phyloP scores from a whole-genome alignment of 2,329 filamentous ascomycete genomes.

The Plectosphaerella plurivora region DNA sequence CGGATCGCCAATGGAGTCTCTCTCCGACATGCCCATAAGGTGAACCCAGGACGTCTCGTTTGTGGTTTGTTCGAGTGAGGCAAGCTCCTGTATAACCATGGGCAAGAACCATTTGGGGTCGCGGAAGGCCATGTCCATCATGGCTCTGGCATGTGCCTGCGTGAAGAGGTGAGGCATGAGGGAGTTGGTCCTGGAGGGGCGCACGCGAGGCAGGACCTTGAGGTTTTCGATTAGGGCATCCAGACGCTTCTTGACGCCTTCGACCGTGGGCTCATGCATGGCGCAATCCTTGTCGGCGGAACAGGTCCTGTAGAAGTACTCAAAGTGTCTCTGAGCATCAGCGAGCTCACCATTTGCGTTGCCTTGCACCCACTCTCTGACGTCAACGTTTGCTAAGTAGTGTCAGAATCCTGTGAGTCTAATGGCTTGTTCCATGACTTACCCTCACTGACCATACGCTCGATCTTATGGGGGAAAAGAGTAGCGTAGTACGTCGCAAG shows the following conservation, averaged over 20 bases:
- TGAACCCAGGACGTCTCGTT: background rate
- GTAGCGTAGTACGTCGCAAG: constrained; percentile 13
- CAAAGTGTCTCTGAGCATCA: constrained; percentile 48
- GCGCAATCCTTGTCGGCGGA: constrained; percentile 19
- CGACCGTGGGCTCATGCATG: background rate
- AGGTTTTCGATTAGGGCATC: background rate
- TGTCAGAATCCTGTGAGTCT: too few species aligned
- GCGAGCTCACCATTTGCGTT: constrained; percentile 38
- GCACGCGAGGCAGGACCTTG: background rate
- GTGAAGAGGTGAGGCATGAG: background rate
- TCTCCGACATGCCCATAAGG: background rate
- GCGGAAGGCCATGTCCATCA: background rate
- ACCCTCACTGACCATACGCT: constrained; percentile 12
- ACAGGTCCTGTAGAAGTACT: constrained; percentile 50
- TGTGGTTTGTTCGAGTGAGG: background rate
- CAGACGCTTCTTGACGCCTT: background rate
- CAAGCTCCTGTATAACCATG: background rate
- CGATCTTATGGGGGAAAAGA: constrained; percentile 16
- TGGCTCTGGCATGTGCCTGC: background rate
- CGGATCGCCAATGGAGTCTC: background rate
- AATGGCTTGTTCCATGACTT: background rate
- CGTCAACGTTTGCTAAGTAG: constrained; percentile 36
- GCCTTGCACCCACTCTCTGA: constrained; percentile 46
- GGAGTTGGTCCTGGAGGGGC: background rate
- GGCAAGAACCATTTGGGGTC: background rate